Evolutionary conservation across 257 asterid genomes (phyloP), one percentile per base, ranked within the genome.

Genomic region (Verbena officinalis): DNA sequence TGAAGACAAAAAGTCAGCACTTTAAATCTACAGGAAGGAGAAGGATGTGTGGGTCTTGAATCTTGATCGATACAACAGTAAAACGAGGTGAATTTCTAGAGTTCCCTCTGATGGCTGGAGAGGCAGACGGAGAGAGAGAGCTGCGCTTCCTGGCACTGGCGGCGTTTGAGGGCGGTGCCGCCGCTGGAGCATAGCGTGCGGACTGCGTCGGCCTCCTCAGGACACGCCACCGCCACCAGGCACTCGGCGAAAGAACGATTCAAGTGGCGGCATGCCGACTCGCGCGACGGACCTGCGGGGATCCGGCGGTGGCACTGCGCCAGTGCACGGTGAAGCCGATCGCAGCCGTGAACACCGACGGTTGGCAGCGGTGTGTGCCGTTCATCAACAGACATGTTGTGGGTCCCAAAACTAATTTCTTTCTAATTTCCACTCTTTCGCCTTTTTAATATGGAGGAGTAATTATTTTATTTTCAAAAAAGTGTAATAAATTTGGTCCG

Each of bases 101-200:
- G 42, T 1, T 70, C 77, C 16, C 59, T 24, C 74, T 86, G 96
- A 69, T 79, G 83, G 24, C 59, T 36, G 42, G 86, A 78, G 16
- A 91, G 75, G 78, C 98, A 91, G 65, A 63, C 74, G 20, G 92
- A 79, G 52, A 91, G 95, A 42, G 95, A 83, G 12, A 83, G 69
- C 68, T 91, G 85, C 9, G 96, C 96, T 65, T 69, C 75, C 48
- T 72, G 81, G 78, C 98, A 89, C 83, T 86, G 96, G 51, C 74
- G 89, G 75, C 96, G 96, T 80, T 91, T 91, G 23, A 89, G 78
- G 64, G 90, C 81, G 75, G 96, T 86, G 48, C 96, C 96, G 77
- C 87, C 87, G 80, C 96, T 89, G 58, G 96, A 81, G 77, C 96
- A 91, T 69, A 89, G 96, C 69, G 60, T 59, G 55, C 86, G 84